Base-by-base conservation (phyloP, 2,329 filamentous ascomycete genomes). In the Coniochaeta hoffmannii region DNA sequence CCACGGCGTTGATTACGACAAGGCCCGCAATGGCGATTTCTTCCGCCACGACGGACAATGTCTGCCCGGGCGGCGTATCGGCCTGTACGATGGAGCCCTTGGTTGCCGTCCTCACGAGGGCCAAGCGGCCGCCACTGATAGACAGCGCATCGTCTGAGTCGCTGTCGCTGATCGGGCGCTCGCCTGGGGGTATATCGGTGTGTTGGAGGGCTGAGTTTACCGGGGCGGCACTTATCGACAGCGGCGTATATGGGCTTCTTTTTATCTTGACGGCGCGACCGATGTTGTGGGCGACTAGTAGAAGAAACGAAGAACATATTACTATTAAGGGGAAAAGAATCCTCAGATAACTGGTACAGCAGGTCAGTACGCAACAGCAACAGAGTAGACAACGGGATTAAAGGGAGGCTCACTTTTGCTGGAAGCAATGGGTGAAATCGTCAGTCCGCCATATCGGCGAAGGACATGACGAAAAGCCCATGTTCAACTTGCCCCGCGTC, bases 321-420 rank as follows among this genome's bases (percentile, higher is more conserved):
- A 87, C 77, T 58, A 86, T 73, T 58, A 94, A 75, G 55, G 94
- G 94, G 55, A 97, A 78, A 50, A 96, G 76, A 58, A 89, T 83
- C 71, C 89, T 86, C 54, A 96, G 81, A 69, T 89, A 92, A 70
- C 89, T 93, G 68, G 60, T 58, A 51, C 38, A 46, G 50, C 34
- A 41, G 2, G 30, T 51, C 12, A 51, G 49, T 34, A 51, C 22
- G 19, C 46, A 11, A 19, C 49, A 51, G n/a, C n/a, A n/a, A n/a
- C 26, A 31, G 17, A 19, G 3, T n/a, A n/a, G 34, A 54, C 32
- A 31, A 51, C 31, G 31, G 32, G 24, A 36, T 53, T 22, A 46
- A 41, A 26, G 31, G 30, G 38, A 49, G 26, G 78, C 86, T 69
- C 73, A 90, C 87, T 90, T 84, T 73, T 78, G 75, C 63, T 80